Percentiles rank a stretch among this genome's conserved stretches.
These are phyloP conservation scores for Salvia sclarea DNA, from an alignment of 305 asterid species.

Conservation along the genomic window DNA sequence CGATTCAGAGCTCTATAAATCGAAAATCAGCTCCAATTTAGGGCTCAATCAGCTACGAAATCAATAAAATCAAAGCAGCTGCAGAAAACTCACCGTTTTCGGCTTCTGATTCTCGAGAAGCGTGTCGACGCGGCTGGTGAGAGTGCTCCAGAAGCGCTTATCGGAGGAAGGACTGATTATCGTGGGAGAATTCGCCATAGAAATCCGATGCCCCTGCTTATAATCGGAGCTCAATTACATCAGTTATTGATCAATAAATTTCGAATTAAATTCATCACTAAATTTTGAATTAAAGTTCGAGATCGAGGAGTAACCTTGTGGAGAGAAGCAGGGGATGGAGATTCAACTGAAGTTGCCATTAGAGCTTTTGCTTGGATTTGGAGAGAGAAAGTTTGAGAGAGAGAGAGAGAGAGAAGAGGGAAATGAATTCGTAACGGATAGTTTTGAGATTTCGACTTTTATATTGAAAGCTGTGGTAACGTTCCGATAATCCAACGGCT, in stretches of 20 bases:
- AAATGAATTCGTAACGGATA: conserved; percentile 72
- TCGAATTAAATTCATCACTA: conserved; percentile 13
- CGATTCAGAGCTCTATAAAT: conserved; percentile 46
- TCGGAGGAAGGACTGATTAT: conserved; percentile 77
- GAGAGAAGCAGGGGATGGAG: conserved; percentile 57
- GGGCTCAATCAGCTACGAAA: neutral
- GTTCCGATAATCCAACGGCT: conserved; percentile 56
- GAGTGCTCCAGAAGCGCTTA: conserved; percentile 80
- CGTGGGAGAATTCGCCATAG: conserved; percentile 49
- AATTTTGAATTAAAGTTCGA: conserved; percentile 23
- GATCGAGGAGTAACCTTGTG: conserved; percentile 46
- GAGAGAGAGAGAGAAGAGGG: conserved; percentile 39
- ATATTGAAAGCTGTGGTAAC: conserved; percentile 40
- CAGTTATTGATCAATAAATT: neutral
- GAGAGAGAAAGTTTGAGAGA: conserved; percentile 48
- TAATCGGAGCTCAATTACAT: conserved; percentile 16
- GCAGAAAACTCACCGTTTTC: conserved; percentile 37
- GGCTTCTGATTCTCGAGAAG: conserved; percentile 64
- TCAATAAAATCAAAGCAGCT: neutral
- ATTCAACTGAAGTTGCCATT: conserved; percentile 70
- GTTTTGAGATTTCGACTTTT: conserved; percentile 32
- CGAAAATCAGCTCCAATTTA: neutral
- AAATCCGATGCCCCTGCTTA: conserved; percentile 51
- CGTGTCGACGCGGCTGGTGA: conserved; percentile 66
- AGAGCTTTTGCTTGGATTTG: conserved; percentile 46